phyloP scores from a whole-genome alignment of 768 basidiomycete species.

The Mycena albidolilacea region DNA sequence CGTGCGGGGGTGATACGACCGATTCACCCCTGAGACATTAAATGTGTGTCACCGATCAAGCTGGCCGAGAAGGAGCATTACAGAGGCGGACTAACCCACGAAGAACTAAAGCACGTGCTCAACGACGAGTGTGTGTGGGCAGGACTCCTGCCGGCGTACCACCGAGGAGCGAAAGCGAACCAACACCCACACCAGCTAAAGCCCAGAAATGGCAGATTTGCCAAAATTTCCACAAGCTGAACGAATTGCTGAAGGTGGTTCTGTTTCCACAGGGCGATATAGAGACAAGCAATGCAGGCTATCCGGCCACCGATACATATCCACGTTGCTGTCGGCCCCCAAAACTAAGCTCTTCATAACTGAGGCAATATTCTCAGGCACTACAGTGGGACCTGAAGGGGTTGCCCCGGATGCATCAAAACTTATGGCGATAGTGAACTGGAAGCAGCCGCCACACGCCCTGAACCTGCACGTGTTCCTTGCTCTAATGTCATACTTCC shows the following conservation, averaged over 20 bases:
- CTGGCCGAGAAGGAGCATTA: too few relatives aligned
- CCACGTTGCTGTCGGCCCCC: conserved; percentile 52
- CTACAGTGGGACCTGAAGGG: conserved; percentile 47
- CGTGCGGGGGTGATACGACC: too few relatives aligned
- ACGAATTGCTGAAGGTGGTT: conserved; percentile 45
- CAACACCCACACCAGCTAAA: not conserved
- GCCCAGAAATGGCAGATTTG: conserved; percentile 51
- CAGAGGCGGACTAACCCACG: too few relatives aligned
- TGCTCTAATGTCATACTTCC: conserved; percentile 52
- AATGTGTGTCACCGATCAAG: too few relatives aligned
- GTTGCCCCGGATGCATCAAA: conserved; percentile 54
- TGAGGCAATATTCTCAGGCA: conserved; percentile 42
- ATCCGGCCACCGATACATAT: conserved; percentile 40
- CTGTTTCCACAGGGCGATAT: conserved; percentile 39
- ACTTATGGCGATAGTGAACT: conserved; percentile 54
- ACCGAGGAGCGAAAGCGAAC: too few relatives aligned
- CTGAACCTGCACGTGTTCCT: conserved; percentile 50
- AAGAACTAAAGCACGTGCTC: too few relatives aligned
- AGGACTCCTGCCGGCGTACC: too few relatives aligned
- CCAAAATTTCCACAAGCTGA: conserved; percentile 55
- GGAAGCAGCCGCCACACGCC: conserved; percentile 48
- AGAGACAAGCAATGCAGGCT: conserved; percentile 53
- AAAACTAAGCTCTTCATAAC: conserved; percentile 51
- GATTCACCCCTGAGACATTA: too few relatives aligned
- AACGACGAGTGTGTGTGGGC: too few relatives aligned